Conservation (phyloP, 1,139 yeast species). For the Protomyces macrosporus region DNA sequence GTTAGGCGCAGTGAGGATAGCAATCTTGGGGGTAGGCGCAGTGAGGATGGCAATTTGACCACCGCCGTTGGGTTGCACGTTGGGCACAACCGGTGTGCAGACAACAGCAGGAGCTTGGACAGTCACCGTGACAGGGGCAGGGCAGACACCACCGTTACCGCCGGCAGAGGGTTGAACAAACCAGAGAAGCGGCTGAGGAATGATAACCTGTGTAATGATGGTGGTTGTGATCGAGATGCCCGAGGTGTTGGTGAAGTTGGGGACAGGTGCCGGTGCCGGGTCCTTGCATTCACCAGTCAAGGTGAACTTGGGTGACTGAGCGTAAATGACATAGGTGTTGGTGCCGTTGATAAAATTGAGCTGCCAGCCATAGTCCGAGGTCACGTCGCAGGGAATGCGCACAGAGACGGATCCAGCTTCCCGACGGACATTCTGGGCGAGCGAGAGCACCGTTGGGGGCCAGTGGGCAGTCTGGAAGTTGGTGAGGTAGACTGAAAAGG, state of each 20-base stretch:
- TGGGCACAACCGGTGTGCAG: background rate
- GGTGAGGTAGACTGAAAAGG: slow-evolving; percentile 21
- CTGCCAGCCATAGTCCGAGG: slow-evolving; percentile 18
- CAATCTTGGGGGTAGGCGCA: no score
- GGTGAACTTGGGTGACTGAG: slow-evolving; percentile 24
- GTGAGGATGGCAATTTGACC: background rate
- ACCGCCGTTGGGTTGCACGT: background rate
- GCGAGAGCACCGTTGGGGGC: slow-evolving; percentile 20
- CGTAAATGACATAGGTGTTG: slow-evolving; percentile 28
- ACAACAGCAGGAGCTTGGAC: slow-evolving; percentile 15
- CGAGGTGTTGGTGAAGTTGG: slow-evolving; percentile 15
- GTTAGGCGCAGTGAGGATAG: background rate
- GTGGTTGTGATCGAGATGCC: background rate
- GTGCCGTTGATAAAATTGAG: slow-evolving; percentile 27
- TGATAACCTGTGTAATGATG: slow-evolving; percentile 11
- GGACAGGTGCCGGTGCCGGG: slow-evolving; percentile 10
- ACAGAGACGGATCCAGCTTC: slow-evolving; percentile 11
- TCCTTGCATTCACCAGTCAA: slow-evolving; percentile 19
- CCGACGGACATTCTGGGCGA: slow-evolving; percentile 13
- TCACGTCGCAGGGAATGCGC: slow-evolving; percentile 25
- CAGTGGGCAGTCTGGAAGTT: slow-evolving; percentile 24
- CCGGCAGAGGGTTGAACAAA: slow-evolving; percentile 14
- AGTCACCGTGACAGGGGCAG: slow-evolving; percentile 20
- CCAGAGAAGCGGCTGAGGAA: slow-evolving; percentile 15
- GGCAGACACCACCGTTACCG: slow-evolving; percentile 13